Percentiles rank a stretch among this genome's conserved stretches.
Conservation (phyloP, 2,329 filamentous ascomycete genomes). For the Arthrobotrys sinensis region DNA sequence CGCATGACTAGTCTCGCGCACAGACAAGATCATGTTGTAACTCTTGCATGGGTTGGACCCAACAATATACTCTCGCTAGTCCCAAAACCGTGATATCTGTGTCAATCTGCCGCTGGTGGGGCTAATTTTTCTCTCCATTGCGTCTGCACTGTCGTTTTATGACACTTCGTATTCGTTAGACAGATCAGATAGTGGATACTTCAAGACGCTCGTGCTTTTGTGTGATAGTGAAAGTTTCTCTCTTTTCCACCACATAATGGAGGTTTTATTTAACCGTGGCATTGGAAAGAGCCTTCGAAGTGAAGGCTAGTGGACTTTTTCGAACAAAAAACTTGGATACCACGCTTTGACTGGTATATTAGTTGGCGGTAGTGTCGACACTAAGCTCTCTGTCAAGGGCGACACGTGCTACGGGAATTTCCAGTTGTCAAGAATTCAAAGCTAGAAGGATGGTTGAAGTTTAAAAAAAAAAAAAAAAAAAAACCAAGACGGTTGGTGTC, state of each 20-base stretch:
- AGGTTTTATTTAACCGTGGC: not conserved
- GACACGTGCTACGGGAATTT: conserved; percentile 16
- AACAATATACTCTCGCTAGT: conserved; percentile 15
- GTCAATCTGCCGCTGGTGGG: conserved; percentile 53
- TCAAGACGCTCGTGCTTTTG: conserved; percentile 7
- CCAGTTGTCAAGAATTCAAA: not conserved
- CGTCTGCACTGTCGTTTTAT: conserved; percentile 42
- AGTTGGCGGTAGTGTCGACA: not conserved
- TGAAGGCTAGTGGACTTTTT: not conserved
- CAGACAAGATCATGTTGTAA: conserved; percentile 20
- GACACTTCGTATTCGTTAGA: conserved; percentile 28
- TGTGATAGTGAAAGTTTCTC: not conserved
- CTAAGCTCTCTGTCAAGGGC: conserved; percentile 4
- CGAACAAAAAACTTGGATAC: not conserved
- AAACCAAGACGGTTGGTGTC: conserved; percentile 3
- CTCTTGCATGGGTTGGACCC: conserved; percentile 11
- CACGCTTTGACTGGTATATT: conserved; percentile 8
- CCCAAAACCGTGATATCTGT: conserved; percentile 32
- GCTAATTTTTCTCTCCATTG: conserved; percentile 1
- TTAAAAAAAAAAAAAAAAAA: too few relatives aligned
- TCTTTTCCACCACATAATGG: not conserved
- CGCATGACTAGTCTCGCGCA: conserved; percentile 28
- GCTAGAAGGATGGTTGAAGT: not conserved
- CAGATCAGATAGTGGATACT: not conserved
- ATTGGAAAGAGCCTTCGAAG: not conserved